These are phyloP conservation scores for Solanum hybrid DNA, from an alignment of 305 asterid genomes.

Conservation along the genomic window DNA sequence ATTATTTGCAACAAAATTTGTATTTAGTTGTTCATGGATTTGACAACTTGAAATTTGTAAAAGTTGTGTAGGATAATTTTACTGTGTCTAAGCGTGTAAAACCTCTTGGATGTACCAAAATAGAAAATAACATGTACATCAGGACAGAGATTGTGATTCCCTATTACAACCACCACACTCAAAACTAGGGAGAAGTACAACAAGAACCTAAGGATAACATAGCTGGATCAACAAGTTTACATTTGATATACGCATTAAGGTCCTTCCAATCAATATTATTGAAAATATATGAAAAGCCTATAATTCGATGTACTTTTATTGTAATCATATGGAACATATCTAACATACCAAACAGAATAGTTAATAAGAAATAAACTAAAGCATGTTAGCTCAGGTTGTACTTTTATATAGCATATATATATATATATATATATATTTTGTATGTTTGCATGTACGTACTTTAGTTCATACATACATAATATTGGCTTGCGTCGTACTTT, in stretches of 20 bases:
- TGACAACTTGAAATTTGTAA: neutral
- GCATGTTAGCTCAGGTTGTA: too few species aligned
- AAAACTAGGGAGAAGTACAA: neutral
- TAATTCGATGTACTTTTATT: neutral
- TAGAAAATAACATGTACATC: neutral
- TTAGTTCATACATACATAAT: too few species aligned
- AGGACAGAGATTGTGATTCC: neutral
- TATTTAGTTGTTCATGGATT: neutral
- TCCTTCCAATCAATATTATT: neutral
- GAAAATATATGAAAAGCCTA: neutral
- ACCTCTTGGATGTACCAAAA: neutral
- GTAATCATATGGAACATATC: neutral
- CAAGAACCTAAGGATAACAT: neutral
- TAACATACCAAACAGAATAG: neutral
- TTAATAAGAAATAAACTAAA: too few species aligned
- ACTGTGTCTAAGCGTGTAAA: neutral
- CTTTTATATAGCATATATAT: too few species aligned
- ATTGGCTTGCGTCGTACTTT: too few species aligned
- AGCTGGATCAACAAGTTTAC: neutral
- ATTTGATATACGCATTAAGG: neutral
- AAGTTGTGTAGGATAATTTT: neutral
- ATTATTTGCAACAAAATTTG: neutral
- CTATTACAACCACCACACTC: neutral
- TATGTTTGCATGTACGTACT: too few species aligned
- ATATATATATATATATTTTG: too few species aligned